Base-by-base conservation (phyloP, 139 green algal species). In the Raphidocelis subcapitata region DNA sequence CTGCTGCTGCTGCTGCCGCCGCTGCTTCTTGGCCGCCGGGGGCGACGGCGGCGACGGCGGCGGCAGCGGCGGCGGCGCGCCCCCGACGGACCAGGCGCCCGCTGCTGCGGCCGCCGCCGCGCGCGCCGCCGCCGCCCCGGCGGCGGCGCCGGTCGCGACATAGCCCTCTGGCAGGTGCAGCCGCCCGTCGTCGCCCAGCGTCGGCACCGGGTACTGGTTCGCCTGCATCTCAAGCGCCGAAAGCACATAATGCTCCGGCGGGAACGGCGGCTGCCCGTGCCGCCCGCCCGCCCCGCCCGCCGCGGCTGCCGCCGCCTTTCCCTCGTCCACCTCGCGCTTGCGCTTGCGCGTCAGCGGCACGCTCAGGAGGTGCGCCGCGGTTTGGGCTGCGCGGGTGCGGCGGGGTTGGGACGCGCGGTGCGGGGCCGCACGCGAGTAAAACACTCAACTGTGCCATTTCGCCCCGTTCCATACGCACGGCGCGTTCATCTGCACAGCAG, bases 191-290 rank as follows among this genome's bases (percentile, higher is more conserved):
- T 76, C 62, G 18, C 74, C 72, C 1, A 82, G 33, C 8, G 32
- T 62, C 15, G 87, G 82, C 51, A 93, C 61, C 1, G 83, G 82
- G 75, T 86, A 93, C n/a, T 75, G 69, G 62, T 85, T 68, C 10
- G 44, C 31, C 51, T 79, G 49, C 84, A 91, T 81, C 67, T 90
- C 41, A 47, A 82, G 57, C 10, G 80, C 37, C 0, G 66, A 83
- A 0, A 86, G 41, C 5, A 76, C 44, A 65, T 93, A 93, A 57
- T 91, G 74, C 12, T 77, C 82, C 15, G 81, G 75, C 3, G 86
- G 86, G 65, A 92, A 88, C 4, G 60, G 72, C 8, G 73, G 72
- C 69, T 74, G 67, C 3, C 62, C 72, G 23, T 46, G 20, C 24
- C 41, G 26, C 24, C 26, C 18, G 35, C 55, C 35, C 55, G 23